phyloP scores from a whole-genome alignment of 305 asterid genomes.

The Striga hermonthica region DNA sequence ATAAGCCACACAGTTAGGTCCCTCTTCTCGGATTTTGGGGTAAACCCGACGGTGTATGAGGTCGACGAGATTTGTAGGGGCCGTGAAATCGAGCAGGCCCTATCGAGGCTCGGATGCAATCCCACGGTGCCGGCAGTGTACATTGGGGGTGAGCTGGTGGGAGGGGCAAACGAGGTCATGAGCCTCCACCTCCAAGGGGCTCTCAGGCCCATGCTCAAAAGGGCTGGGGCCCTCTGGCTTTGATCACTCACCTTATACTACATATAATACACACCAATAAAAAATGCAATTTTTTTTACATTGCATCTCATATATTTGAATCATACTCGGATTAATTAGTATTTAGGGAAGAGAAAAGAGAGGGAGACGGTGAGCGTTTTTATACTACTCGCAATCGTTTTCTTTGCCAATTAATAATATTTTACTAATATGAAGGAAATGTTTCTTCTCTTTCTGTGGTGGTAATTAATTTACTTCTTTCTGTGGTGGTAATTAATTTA shows the following conservation, averaged over 20 bases:
- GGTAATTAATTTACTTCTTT: no score
- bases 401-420: no score
- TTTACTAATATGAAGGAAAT: no score
- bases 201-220: conserved; percentile 63
- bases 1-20: conserved; percentile 64
- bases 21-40: conserved; percentile 64
- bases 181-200: conserved; percentile 67
- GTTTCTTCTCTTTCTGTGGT: no score
- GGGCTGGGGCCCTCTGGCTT: conserved; percentile 83
- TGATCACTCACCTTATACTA: conserved; percentile 15
- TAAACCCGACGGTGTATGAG: conserved; percentile 57
- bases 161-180: conserved; percentile 78
- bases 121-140: conserved; percentile 78
- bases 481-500: no score
- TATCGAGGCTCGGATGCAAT: conserved; percentile 57
- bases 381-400: no score
- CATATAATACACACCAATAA: no score
- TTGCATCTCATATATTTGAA: no score
- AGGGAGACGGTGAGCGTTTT: no score
- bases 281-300: no score
- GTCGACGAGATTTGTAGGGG: conserved; percentile 68
- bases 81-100: conserved; percentile 65
- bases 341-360: no score
- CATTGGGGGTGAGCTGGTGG: conserved; percentile 72
- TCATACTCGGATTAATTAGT: no score